Conservation (phyloP, 805 yeast species). For the Torulaspora maleeae region DNA sequence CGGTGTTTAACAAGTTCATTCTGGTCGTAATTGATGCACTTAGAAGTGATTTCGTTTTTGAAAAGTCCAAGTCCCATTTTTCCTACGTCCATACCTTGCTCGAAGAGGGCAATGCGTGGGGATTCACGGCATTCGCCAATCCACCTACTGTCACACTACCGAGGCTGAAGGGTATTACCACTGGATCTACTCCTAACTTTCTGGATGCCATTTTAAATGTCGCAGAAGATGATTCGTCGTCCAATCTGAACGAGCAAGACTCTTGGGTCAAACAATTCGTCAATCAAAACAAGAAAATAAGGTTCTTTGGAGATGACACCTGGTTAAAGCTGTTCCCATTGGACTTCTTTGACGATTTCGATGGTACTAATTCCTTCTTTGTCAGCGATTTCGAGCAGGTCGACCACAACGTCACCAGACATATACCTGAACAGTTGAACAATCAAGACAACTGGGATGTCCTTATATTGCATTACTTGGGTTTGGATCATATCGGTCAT, state of each 20-base stretch:
- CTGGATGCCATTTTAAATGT: slow-evolving; percentile 91
- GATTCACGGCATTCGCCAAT: slow-evolving; percentile 85
- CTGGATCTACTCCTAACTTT: slow-evolving; percentile 92
- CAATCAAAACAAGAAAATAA: slow-evolving; percentile 40
- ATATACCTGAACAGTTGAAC: slow-evolving; percentile 56
- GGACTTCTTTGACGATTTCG: slow-evolving; percentile 53
- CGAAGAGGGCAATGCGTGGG: slow-evolving; percentile 65
- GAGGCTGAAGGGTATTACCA: slow-evolving; percentile 84
- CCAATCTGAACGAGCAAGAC: slow-evolving; percentile 65
- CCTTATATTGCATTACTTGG: slow-evolving; percentile 82
- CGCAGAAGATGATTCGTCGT: slow-evolving; percentile 81
- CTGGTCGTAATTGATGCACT: slow-evolving; percentile 90
- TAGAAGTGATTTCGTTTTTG: slow-evolving; percentile 79
- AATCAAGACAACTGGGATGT: slow-evolving; percentile 64
- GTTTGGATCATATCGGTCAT: slow-evolving; percentile 96
- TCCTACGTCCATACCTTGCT: slow-evolving; percentile 59
- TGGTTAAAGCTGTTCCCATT: slow-evolving; percentile 88
- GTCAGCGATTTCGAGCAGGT: slow-evolving; percentile 95
- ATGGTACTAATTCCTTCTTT: slow-evolving; percentile 90
- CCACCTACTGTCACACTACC: slow-evolving; percentile 98
- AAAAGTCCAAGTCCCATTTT: slow-evolving; percentile 60
- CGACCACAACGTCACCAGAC: slow-evolving; percentile 88
- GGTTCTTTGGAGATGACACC: slow-evolving; percentile 96
- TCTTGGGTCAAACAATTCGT: slow-evolving; percentile 77
- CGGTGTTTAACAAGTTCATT: slow-evolving; percentile 58